A percentile compares a stretch with the other conserved stretches of the same genome.
Conservation (phyloP, 805 yeast genomes). For the Wickerhamiella galacta region DNA sequence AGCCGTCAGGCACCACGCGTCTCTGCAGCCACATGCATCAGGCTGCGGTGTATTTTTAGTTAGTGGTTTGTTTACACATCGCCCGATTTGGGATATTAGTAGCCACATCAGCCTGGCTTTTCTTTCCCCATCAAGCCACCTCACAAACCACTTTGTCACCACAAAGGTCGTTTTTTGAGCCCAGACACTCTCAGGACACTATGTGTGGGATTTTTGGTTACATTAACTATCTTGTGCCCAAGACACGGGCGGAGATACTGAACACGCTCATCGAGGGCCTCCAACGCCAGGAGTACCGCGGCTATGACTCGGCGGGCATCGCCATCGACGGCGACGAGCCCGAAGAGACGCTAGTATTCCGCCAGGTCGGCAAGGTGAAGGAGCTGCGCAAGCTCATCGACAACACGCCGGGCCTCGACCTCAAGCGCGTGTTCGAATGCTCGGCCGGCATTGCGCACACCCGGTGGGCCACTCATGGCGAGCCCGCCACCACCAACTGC, state of each 20-base stretch:
- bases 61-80: too few relatives aligned
- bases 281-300: slow-evolving; percentile 86
- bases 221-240: slow-evolving; percentile 86
- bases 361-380: slow-evolving; percentile 83
- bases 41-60: too few relatives aligned
- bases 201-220: slow-evolving; percentile 93
- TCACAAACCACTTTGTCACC: too few relatives aligned
- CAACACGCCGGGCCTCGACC: slow-evolving; percentile 29
- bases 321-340: slow-evolving; percentile 82
- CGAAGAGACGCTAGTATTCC: slow-evolving; percentile 54
- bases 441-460: slow-evolving; percentile 98
- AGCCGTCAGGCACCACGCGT: too few relatives aligned
- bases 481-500: slow-evolving; percentile 69
- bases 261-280: slow-evolving; percentile 63
- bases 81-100: too few relatives aligned
- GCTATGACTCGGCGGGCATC: slow-evolving; percentile 93
- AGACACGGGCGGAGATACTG: slow-evolving; percentile 80
- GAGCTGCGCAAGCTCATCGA: slow-evolving; percentile 50
- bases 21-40: too few relatives aligned
- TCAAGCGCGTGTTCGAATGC: slow-evolving; percentile 45
- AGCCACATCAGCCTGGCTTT: too few relatives aligned
- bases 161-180: too few relatives aligned
- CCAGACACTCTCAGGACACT: too few relatives aligned
- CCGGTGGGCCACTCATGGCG: slow-evolving; percentile 99
- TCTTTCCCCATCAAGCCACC: too few relatives aligned